Conservation (phyloP, 805 yeast genomes). For the Wickerhamomyces queroliae region DNA sequence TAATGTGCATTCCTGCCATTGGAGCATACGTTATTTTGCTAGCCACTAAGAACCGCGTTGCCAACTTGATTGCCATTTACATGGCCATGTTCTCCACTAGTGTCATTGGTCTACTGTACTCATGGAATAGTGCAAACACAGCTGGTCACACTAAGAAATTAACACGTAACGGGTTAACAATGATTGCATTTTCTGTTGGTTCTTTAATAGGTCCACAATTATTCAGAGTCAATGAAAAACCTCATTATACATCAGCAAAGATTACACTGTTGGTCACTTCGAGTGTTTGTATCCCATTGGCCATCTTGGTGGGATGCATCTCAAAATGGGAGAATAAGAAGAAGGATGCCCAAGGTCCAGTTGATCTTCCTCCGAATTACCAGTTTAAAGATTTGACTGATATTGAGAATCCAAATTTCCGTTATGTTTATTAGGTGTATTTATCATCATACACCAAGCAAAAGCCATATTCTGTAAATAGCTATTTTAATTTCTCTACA, state of each 20-base stretch:
- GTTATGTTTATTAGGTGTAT: slow-evolving; percentile 32
- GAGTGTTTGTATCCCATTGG: slow-evolving; percentile 37
- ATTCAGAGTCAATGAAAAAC: slow-evolving; percentile 45
- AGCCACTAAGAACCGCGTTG: slow-evolving; percentile 32
- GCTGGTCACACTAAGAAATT: slow-evolving; percentile 58
- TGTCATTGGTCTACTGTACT: slow-evolving; percentile 50
- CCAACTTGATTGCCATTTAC: slow-evolving; percentile 44
- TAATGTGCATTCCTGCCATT: slow-evolving; percentile 41
- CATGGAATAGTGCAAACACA: slow-evolving; percentile 58
- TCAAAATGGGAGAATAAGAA: slow-evolving; percentile 43
- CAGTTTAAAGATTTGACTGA: slow-evolving; percentile 57
- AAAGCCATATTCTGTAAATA: too few relatives aligned
- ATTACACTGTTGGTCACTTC: slow-evolving; percentile 48
- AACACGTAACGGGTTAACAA: slow-evolving; percentile 45
- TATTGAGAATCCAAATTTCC: slow-evolving; percentile 48
- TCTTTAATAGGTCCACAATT: slow-evolving; percentile 62
- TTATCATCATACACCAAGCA: too few relatives aligned
- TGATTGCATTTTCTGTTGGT: slow-evolving; percentile 54
- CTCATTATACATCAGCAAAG: slow-evolving; percentile 52
- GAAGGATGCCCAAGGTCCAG: slow-evolving; percentile 37
- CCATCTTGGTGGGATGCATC: slow-evolving; percentile 35
- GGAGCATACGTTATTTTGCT: slow-evolving; percentile 43
- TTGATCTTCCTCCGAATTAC: slow-evolving; percentile 27
- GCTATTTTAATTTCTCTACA: too few relatives aligned
- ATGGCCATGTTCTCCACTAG: slow-evolving; percentile 50